These are phyloP conservation scores for Citrus maxima DNA, from an alignment of 345 rosid species.

Conservation along the genomic window DNA sequence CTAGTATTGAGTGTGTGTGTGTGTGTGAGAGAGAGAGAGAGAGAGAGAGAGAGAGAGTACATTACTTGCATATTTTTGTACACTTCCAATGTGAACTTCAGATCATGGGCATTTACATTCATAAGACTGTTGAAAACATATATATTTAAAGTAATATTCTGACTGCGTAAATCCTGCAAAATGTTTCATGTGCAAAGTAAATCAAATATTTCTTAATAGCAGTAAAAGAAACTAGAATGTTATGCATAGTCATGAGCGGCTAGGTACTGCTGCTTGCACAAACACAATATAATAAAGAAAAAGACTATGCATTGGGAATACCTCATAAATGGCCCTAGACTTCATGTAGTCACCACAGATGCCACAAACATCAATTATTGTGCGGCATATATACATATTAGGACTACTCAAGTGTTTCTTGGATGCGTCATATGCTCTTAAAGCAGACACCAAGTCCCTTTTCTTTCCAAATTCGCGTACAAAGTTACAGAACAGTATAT, in stretches of 20 bases:
- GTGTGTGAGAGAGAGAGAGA: slow-evolving; percentile 1
- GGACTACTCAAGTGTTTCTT: slow-evolving; percentile 48
- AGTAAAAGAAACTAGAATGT: not conserved
- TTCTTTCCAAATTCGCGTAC: slow-evolving; percentile 74
- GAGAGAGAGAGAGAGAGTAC: slow-evolving; percentile 8
- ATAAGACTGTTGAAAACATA: slow-evolving; percentile 88
- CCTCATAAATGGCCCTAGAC: slow-evolving; percentile 84
- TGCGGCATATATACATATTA: slow-evolving; percentile 75
- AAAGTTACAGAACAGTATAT: slow-evolving; percentile 58
- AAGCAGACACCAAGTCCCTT: slow-evolving; percentile 66
- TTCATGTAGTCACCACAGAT: slow-evolving; percentile 65
- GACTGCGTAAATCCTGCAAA: slow-evolving; percentile 68
- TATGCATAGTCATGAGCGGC: not conserved
- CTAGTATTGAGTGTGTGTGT: not conserved
- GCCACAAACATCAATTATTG: slow-evolving; percentile 79
- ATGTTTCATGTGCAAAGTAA: slow-evolving; percentile 18
- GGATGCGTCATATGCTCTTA: slow-evolving; percentile 66
- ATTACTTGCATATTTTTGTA: slow-evolving; percentile 75
- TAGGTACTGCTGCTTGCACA: not conserved
- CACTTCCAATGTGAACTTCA: slow-evolving; percentile 57
- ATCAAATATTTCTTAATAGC: slow-evolving; percentile 15
- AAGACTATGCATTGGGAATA: slow-evolving; percentile 24
- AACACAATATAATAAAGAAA: not conserved
- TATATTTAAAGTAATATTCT: slow-evolving; percentile 57
- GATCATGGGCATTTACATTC: slow-evolving; percentile 87